Base-by-base conservation (phyloP, 1,284 basidiomycete species). In the Boletellus deceptivus region DNA sequence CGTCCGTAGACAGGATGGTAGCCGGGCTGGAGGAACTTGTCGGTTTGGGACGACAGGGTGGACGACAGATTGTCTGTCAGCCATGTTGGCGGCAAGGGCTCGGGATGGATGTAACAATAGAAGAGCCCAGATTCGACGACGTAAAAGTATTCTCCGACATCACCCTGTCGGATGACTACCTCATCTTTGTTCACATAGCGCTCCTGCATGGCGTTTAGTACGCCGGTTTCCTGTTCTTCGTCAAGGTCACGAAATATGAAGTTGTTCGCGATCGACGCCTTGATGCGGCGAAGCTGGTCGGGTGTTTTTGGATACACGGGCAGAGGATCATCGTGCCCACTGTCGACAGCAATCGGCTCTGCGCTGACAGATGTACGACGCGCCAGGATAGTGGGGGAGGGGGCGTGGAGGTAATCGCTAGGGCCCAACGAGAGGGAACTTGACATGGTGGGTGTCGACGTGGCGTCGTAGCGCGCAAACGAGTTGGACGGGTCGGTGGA, bases 141-240 rank as follows among this genome's bases (percentile, higher is more conserved):
- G 72, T 99, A 99, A 71, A 98, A 99, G 73, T 88, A 97, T 65
- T 98, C 95, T 46, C 96, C 96, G 35, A 93, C 91, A 58, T 95
- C 96, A 42, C 97, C 96, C 72, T 99, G 96, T 55, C 91, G 84
- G 61, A 99, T 98, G 54, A 99, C 89, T 27, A 92, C 85, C 54
- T 93, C 86, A 55, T 88, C 85, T 49, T 83, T 74, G 17, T 72
- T 72, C 13, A 93, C 84, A 14, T 74, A 78, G 52, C 86, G 80
- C 72, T 99, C 97, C 69, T 90, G 90, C 95, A 99, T 98, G 18
- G 96, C 97, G 54, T 89, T 89, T 22, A 99, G 75, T 16, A 97
- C 95, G 42, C 94, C 93, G 3, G 82, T 83, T 72, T 92, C 89
- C 71, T 99, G 96, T 64, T 98, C 96, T 62, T 95, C 91, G 60